A percentile compares a stretch with the other conserved stretches of the same genome.
Conservation (phyloP, 768 basidiomycete species). For the Tylopilus rubrobrunneus region DNA sequence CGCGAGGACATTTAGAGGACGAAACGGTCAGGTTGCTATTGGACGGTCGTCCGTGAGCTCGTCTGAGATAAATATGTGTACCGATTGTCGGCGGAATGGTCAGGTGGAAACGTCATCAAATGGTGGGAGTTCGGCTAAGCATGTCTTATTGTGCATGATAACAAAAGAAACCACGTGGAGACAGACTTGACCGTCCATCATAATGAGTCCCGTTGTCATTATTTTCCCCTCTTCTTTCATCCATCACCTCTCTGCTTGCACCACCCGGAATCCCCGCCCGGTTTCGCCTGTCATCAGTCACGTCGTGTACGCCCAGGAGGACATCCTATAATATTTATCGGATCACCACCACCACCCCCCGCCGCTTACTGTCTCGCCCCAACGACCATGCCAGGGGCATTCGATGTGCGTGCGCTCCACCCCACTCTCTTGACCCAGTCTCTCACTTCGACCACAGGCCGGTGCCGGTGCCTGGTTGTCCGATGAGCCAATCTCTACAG, state of each 20-base stretch:
- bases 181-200: too few relatives aligned
- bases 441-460: conserved; percentile 9
- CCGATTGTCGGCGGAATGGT: not conserved
- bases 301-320: too few relatives aligned
- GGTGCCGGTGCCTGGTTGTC: not conserved
- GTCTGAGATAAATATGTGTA: too few relatives aligned
- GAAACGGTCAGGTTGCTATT: conserved; percentile 18
- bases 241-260: not conserved
- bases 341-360: too few relatives aligned
- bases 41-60: not conserved
- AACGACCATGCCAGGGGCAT: conserved; percentile 1
- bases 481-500: conserved; percentile 15
- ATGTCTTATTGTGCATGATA: conserved; percentile 25
- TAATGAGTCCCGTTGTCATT: not conserved
- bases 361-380: too few relatives aligned
- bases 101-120: not conserved
- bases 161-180: conserved; percentile 18
- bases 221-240: not conserved
- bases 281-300: too few relatives aligned
- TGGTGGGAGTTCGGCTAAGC: not conserved
- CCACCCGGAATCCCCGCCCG: not conserved
- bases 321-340: too few relatives aligned
- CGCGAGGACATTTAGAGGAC: conserved; percentile 46
- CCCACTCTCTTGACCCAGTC: not conserved
- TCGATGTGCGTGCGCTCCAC: conserved; percentile 9